These are phyloP conservation scores for Cavenderia fasciculata DNA, from an alignment of 78 protist species.

Conservation along the genomic window DNA sequence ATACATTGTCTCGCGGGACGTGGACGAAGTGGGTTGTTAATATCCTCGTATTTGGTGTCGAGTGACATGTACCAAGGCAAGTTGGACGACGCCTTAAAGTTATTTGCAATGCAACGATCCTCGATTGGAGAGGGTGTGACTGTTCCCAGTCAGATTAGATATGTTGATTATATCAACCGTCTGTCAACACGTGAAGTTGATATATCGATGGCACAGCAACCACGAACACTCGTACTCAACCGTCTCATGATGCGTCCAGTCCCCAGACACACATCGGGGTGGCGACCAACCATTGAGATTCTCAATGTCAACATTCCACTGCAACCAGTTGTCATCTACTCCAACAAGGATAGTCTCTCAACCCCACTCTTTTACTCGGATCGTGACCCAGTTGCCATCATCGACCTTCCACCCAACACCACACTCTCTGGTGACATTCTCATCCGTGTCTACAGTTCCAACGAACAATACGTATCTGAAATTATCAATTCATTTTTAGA, in stretches of 20 bases:
- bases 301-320: slow-evolving; percentile 25
- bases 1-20: slow-evolving; percentile 79
- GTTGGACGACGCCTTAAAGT: not conserved
- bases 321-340: slow-evolving; percentile 8
- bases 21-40: slow-evolving; percentile 75
- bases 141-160: slow-evolving; percentile 34
- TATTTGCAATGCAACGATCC: slow-evolving; percentile 49
- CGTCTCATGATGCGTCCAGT: slow-evolving; percentile 5
- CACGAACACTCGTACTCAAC: not conserved
- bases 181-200: not conserved
- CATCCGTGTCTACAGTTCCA: slow-evolving; percentile 13
- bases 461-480: too few species aligned
- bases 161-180: slow-evolving; percentile 37
- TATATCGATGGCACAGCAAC: slow-evolving; percentile 18
- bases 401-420: not conserved
- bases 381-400: not conserved
- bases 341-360: not conserved
- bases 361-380: not conserved
- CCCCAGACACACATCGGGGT: not conserved
- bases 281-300: slow-evolving; percentile 48
- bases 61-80: slow-evolving; percentile 14
- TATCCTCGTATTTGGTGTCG: slow-evolving; percentile 42
- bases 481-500: slow-evolving; percentile 12
- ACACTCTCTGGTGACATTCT: slow-evolving; percentile 34
- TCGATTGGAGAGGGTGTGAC: slow-evolving; percentile 16